Conservation (phyloP, 2,329 filamentous ascomycete species). For the Sphaerulina vaccinii region DNA sequence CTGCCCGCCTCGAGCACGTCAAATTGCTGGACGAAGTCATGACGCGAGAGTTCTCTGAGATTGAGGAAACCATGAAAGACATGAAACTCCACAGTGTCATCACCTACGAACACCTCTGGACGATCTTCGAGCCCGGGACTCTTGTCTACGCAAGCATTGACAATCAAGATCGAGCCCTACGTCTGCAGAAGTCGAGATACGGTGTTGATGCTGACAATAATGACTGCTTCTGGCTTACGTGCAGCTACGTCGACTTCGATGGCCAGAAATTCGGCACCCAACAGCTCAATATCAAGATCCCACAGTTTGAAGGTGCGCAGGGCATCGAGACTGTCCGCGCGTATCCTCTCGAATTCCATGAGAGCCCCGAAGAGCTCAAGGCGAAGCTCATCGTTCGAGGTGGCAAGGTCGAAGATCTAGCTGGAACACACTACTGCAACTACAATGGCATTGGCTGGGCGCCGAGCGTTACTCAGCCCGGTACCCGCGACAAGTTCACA, state of each 20-base stretch:
- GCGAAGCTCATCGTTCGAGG: constrained; percentile 47
- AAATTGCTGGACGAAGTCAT: constrained; percentile 41
- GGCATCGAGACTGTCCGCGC: constrained; percentile 43
- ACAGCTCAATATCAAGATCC: constrained; percentile 33
- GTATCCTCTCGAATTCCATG: constrained; percentile 49
- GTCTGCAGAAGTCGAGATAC: constrained; percentile 33
- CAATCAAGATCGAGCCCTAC: constrained; percentile 40
- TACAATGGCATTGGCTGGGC: constrained; percentile 51
- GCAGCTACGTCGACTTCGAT: constrained; percentile 39
- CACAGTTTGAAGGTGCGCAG: constrained; percentile 42
- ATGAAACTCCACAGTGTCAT: constrained; percentile 37
- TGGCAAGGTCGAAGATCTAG: constrained; percentile 46
- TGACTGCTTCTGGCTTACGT: constrained; percentile 40
- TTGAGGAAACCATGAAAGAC: constrained; percentile 44
- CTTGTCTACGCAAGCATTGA: constrained; percentile 40
- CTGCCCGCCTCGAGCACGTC: constrained; percentile 37
- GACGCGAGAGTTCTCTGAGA: constrained; percentile 42
- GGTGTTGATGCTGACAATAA: constrained; percentile 37
- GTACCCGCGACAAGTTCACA: constrained; percentile 42
- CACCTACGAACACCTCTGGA: constrained; percentile 39
- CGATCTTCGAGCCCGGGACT: constrained; percentile 35
- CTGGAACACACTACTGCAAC: constrained; percentile 51
- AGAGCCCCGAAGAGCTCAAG: constrained; percentile 41
- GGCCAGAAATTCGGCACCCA: constrained; percentile 41
- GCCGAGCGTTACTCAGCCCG: constrained; percentile 22